phyloP scores from a whole-genome alignment of 306 rosid genomes.

The Medicago arabica region DNA sequence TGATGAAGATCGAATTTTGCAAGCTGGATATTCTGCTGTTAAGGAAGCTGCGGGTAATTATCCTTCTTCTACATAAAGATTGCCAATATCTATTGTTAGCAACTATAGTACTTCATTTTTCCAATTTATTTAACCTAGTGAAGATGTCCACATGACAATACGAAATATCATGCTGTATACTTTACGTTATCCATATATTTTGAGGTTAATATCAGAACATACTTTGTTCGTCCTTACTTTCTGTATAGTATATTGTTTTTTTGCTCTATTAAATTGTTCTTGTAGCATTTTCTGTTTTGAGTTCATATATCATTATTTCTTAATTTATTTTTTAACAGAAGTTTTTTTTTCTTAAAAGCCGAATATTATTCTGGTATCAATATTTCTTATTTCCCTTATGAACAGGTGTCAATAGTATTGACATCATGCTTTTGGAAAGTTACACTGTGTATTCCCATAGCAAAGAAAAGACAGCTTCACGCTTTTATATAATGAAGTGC shows the following conservation, averaged over 20 bases:
- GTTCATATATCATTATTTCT: conserved; percentile 16
- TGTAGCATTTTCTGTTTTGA: conserved; percentile 34
- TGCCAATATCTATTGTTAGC: conserved; percentile 2
- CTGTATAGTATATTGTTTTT: background rate
- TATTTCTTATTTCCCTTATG: conserved; percentile 1
- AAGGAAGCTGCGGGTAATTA: conserved; percentile 68
- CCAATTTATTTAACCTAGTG: background rate
- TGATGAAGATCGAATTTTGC: conserved; percentile 49
- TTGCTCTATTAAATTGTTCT: conserved; percentile 25
- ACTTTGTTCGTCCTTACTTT: conserved; percentile 10
- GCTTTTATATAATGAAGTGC: conserved; percentile 70
- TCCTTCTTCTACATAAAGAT: conserved; percentile 30
- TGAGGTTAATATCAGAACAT: conserved; percentile 21
- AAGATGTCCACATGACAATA: background rate
- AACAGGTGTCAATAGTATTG: conserved; percentile 61
- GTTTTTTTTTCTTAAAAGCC: conserved; percentile 29
- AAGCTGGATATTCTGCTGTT: conserved; percentile 71
- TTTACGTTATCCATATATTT: background rate
- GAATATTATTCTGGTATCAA: conserved; percentile 35
- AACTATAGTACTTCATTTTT: conserved; percentile 6
- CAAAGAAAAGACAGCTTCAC: conserved; percentile 69
- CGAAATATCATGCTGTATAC: background rate
- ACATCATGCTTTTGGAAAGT: conserved; percentile 61
- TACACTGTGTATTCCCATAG: conserved; percentile 62
- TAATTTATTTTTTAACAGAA: conserved; percentile 17